Conservation (phyloP, 2,329 filamentous ascomycete genomes). For the Cladophialophora chaetospira region DNA sequence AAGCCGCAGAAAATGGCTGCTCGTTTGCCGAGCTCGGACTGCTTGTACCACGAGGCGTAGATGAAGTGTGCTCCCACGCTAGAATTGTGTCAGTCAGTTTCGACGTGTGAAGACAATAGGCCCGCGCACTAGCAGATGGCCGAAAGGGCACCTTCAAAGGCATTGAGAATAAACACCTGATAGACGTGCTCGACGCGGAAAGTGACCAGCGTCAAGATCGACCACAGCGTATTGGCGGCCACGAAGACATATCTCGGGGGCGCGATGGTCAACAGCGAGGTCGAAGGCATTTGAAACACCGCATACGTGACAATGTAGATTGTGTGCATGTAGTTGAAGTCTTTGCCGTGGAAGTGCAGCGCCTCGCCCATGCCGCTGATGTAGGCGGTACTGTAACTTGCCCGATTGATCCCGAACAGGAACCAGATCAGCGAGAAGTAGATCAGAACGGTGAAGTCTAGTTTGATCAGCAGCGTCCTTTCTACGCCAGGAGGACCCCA, state of each 20-base stretch:
- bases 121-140: slow-evolving; percentile 46
- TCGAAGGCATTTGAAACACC: slow-evolving; percentile 49
- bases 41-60: slow-evolving; percentile 50
- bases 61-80: slow-evolving; percentile 50
- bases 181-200: slow-evolving; percentile 47
- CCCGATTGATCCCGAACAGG: slow-evolving; percentile 49
- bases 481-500: neutral
- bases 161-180: slow-evolving; percentile 50
- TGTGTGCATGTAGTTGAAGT: slow-evolving; percentile 47
- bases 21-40: slow-evolving; percentile 44
- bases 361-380: slow-evolving; percentile 48
- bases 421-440: slow-evolving; percentile 54
- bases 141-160: slow-evolving; percentile 49
- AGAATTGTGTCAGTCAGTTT: neutral
- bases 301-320: slow-evolving; percentile 45
- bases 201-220: slow-evolving; percentile 48
- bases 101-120: neutral
- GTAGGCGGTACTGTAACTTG: slow-evolving; percentile 48
- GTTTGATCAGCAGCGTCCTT: slow-evolving; percentile 39
- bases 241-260: slow-evolving; percentile 49
- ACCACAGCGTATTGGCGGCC: slow-evolving; percentile 48
- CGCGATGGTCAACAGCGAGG: slow-evolving; percentile 42
- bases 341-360: slow-evolving; percentile 42
- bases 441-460: slow-evolving; percentile 46
- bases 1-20: slow-evolving; percentile 43